Base-by-base conservation (phyloP, 768 basidiomycete species). In the Pleurotus tuoliensis region DNA sequence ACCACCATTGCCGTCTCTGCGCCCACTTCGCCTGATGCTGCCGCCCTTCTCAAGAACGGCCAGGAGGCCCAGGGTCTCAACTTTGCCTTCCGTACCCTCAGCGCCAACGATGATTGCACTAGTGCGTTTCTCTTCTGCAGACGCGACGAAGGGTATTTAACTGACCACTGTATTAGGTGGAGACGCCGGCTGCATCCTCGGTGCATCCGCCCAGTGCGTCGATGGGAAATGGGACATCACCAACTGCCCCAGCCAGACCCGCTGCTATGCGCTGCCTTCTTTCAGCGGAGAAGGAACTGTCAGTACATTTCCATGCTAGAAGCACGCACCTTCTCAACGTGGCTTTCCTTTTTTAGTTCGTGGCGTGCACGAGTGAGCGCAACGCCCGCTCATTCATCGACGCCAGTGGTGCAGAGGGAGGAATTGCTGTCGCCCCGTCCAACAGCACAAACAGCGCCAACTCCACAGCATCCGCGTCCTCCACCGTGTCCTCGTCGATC, bases 211-310 rank as follows among this genome's bases (percentile, higher is more conserved):
- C 0, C 66, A 59, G 13, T 86, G 82, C 61, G 60, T 61, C 2
- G 70, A 74, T 58, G 69, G 69, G 7, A 65, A 65, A 38, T 84
- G 81, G 76, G 62, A 73, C 27, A 63, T 67, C 0, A 60, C 71
- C 8, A 55, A 49, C 4, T 85, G 82, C 58, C 57, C 68, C 0
- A 61, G 65, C 5, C 64, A 63, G 6, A 69, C 74, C 37, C 59
- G 64, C 4, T 86, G 84, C 66, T 83, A 83, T 58, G 82, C 80
- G 12, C 58, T 86, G 24, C 84, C 84, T 0, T 71, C 73, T 5
- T 56, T 77, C 13, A 70, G 63, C 4, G 61, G 67, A 34, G 56
- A 66, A 5, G 84, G 84, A 55, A 76, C 76, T 1, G 83, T 85
- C 61, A 50, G 79, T 66, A 12, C 30, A 27, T 25, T 46, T 20